Percentiles rank a stretch among this genome's conserved stretches.
phyloP scores from a whole-genome alignment of 768 basidiomycete species.

The Naganishia vaughanmartiniae region DNA sequence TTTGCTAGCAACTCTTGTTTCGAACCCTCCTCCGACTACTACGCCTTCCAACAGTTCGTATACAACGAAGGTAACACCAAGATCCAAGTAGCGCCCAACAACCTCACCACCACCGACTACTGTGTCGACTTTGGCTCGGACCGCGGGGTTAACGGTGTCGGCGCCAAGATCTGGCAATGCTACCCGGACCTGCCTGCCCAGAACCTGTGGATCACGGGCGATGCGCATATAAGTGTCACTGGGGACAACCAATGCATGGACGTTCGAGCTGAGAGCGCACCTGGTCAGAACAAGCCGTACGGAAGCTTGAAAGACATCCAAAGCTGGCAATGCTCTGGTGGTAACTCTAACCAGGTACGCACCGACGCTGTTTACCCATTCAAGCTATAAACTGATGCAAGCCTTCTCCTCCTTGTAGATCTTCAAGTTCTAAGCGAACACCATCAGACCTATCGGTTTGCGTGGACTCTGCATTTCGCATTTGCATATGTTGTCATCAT shows the following conservation, averaged over 20 bases:
- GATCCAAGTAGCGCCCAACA: conserved; percentile 20
- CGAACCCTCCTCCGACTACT: neutral
- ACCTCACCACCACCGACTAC: neutral
- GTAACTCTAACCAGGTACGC: conserved; percentile 22
- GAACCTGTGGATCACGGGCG: conserved; percentile 11
- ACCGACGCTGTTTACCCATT: neutral
- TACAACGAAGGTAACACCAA: conserved; percentile 7
- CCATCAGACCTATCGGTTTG: neutral
- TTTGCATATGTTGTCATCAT: neutral
- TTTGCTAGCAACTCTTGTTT: conserved; percentile 2
- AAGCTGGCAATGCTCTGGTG: conserved; percentile 24
- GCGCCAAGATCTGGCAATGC: conserved; percentile 6
- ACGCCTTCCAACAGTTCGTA: conserved; percentile 13
- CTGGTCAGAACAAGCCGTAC: conserved; percentile 24
- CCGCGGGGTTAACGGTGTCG: neutral
- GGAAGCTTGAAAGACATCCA: conserved; percentile 25
- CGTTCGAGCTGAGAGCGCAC: conserved; percentile 1
- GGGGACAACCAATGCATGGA: conserved; percentile 23
- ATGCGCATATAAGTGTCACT: neutral
- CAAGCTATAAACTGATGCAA: neutral
- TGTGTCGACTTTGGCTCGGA: conserved; percentile 22
- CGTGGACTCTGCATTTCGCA: neutral
- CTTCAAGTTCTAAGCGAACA: conserved; percentile 4
- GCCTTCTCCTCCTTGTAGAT: neutral
- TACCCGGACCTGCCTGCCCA: conserved; percentile 10